phyloP scores from a whole-genome alignment of 768 basidiomycete genomes.

The Holtermanniella nyarrowii region DNA sequence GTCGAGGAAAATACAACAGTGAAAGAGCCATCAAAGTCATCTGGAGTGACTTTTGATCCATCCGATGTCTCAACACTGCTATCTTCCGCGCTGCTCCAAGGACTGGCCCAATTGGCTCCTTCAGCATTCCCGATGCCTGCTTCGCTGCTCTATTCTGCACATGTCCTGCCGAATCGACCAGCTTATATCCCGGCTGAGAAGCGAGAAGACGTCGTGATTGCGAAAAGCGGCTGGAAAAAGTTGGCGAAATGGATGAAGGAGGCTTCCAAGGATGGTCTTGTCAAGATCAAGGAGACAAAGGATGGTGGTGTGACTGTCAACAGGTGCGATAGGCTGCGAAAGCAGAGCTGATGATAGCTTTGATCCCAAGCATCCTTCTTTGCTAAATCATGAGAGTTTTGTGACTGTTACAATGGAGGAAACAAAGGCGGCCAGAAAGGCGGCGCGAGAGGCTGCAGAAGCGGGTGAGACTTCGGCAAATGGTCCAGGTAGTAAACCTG shows the following conservation, averaged over 20 bases:
- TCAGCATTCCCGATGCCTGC: slow-evolving; percentile 65
- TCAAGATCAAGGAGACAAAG: slow-evolving; percentile 59
- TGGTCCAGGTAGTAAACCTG: slow-evolving; percentile 43
- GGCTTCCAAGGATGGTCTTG: slow-evolving; percentile 60
- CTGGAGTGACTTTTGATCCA: slow-evolving; percentile 1
- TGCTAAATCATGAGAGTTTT: slow-evolving; percentile 49
- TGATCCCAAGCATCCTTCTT: slow-evolving; percentile 51
- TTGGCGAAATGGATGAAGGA: slow-evolving; percentile 68
- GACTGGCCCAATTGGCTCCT: slow-evolving; percentile 42
- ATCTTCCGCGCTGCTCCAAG: slow-evolving; percentile 21
- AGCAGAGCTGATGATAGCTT: slow-evolving; percentile 44
- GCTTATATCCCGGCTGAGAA: slow-evolving; percentile 47
- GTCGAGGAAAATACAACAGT: neutral
- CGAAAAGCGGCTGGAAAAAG: slow-evolving; percentile 69
- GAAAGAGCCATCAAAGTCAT: neutral
- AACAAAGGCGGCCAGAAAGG: slow-evolving; percentile 53
- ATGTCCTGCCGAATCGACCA: slow-evolving; percentile 71
- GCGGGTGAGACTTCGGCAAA: slow-evolving; percentile 1
- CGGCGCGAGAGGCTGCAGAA: slow-evolving; percentile 49
- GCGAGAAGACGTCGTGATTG: slow-evolving; percentile 47
- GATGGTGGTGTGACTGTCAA: slow-evolving; percentile 27
- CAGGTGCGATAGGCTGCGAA: slow-evolving; percentile 36
- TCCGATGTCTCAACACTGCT: slow-evolving; percentile 29
- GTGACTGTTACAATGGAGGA: slow-evolving; percentile 60
- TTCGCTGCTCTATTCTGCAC: slow-evolving; percentile 61